phyloP scores from a whole-genome alignment of 78 protist genomes.

The Cyanophora paradoxa region DNA sequence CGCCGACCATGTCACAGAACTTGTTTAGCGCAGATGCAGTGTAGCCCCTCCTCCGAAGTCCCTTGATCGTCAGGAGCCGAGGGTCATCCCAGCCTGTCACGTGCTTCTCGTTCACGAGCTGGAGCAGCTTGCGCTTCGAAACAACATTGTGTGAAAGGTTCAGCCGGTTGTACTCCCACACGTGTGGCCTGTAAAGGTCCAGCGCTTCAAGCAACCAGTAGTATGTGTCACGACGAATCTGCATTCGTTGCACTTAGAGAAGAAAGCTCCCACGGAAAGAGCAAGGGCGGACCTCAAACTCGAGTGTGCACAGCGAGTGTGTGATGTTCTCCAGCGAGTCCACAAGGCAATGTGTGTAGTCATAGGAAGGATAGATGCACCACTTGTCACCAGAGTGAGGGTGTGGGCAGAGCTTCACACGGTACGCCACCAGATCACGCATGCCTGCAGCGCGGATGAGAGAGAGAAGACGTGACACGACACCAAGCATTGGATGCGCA shows the following conservation, averaged over 20 bases:
- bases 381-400: too few relatives aligned
- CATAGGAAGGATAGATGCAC: constrained; percentile 97
- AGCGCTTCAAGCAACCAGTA: constrained; percentile 88
- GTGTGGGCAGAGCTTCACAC: background rate
- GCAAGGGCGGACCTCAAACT: constrained; percentile 75
- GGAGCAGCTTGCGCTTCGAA: constrained; percentile 88
- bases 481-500: too few relatives aligned
- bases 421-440: constrained; percentile 7
- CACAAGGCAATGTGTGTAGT: constrained; percentile 94
- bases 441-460: background rate
- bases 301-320: constrained; percentile 97
- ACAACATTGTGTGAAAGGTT: constrained; percentile 81
- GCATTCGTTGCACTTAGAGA: background rate
- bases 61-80: constrained; percentile 82
- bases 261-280: background rate
- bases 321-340: constrained; percentile 97
- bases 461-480: too few relatives aligned
- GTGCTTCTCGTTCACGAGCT: constrained; percentile 45
- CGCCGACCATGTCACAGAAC: constrained; percentile 85
- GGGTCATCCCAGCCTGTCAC: constrained; percentile 99
- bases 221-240: constrained; percentile 74
- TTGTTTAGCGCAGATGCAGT: constrained; percentile 77
- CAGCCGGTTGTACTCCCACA: constrained; percentile 93
- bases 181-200: constrained; percentile 84
- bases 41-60: constrained; percentile 88